Evolutionary conservation across 352 stramenopile genomes (phyloP).

Genomic region (Globisporangium nagaii): DNA sequence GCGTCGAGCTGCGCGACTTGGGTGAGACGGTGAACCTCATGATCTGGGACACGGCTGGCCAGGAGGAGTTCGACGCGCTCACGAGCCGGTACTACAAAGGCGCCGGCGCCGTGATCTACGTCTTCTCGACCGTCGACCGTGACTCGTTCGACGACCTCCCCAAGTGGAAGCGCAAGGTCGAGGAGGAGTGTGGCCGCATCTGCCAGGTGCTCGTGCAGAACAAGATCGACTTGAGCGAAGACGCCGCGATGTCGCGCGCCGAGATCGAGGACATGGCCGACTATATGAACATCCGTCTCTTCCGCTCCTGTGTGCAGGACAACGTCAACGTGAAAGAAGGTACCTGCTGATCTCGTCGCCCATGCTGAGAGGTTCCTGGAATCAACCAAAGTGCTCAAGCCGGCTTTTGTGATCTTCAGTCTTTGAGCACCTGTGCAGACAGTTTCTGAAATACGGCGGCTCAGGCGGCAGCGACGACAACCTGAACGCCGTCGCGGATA

Average conservation of each 20-base stretch:
- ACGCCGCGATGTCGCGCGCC: constrained; percentile 47
- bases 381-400: too few species aligned
- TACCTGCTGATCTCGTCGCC: too few species aligned
- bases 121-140: constrained; percentile 71
- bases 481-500: constrained; percentile 42
- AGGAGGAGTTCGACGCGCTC: constrained; percentile 79
- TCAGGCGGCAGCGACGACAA: constrained; percentile 23
- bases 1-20: constrained; percentile 53
- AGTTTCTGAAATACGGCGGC: constrained; percentile 36
- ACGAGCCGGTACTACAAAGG: constrained; percentile 78
- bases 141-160: constrained; percentile 65
- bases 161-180: constrained; percentile 67
- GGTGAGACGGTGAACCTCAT: constrained; percentile 64
- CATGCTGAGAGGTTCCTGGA: too few species aligned
- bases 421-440: constrained; percentile 51
- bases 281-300: constrained; percentile 46
- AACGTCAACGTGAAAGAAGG: constrained; percentile 72
- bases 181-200: constrained; percentile 60
- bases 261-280: constrained; percentile 67
- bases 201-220: constrained; percentile 70
- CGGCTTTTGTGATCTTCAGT: constrained; percentile 20
- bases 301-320: constrained; percentile 61
- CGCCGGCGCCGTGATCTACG: constrained; percentile 63
- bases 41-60: constrained; percentile 80
- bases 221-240: constrained; percentile 67